Base-by-base conservation (phyloP, 2,329 filamentous ascomycete genomes). In the Colletotrichum tabaci region DNA sequence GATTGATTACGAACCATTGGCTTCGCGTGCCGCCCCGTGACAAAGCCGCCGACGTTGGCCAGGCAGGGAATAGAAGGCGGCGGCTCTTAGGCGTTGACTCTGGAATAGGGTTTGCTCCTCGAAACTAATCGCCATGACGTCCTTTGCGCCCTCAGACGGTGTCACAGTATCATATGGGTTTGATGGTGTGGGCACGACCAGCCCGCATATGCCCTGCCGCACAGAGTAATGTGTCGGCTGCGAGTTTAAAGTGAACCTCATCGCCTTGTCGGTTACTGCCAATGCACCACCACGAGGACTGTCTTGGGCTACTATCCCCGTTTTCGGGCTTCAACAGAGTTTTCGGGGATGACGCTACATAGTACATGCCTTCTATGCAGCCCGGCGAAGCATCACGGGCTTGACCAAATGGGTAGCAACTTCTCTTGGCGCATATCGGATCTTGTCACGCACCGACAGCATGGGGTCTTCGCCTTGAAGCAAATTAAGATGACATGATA, bases 121-220 rank as follows among this genome's bases (percentile, higher is more conserved):
- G 69, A 71, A 71, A 71, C 65, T 67, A 61, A 12, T 46, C 58
- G 65, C 68, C 58, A 58, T 68, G 69, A 71, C 58, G 52, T 53
- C 40, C 23, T 55, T 58, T 58, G 23, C 53, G 64, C 69, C 47
- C 69, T 69, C 38, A 42, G 65, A 55, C 53, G 52, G 65, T 71
- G 69, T 60, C 65, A 60, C 30, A 35, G 65, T 71, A 71, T 71
- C 65, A 71, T 65, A 71, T 55, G 58, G 69, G 69, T 71, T 71
- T 71, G 65, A 68, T 60, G 53, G 40, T 60, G 66, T 60, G 66
- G 53, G 52, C 69, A 49, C 46, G 18, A 68, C 40, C 53, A 44
- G 15, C 23, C 58, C 60, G 65, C 65, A 68, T 35, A 10, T 60
- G 68, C 53, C 52, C 65, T 46, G 50, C 65, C 65, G 64, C 68